Evolutionary conservation across 257 asterid species (phyloP).

Genomic region (Solanum acaule): DNA sequence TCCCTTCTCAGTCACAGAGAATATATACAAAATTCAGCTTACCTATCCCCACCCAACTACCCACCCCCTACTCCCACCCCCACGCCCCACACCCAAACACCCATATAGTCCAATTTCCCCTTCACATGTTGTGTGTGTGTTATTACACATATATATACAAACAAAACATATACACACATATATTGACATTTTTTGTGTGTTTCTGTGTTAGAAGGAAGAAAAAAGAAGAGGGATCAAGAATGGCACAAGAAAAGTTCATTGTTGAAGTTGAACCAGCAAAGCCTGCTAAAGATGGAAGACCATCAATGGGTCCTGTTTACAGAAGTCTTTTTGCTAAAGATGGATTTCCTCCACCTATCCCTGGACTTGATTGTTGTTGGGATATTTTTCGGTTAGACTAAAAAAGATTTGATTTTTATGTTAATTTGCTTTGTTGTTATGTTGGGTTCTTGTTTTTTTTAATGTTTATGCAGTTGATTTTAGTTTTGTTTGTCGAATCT

Average conservation of each 20-base stretch:
- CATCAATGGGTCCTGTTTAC: conserved; percentile 82
- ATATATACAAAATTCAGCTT: not conserved
- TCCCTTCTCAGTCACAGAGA: not conserved
- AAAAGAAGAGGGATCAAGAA: conserved; percentile 6
- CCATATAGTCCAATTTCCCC: not conserved
- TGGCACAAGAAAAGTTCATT: conserved; percentile 35
- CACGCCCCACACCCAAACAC: not conserved
- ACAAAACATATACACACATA: not conserved
- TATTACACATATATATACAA: not conserved
- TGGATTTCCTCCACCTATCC: conserved; percentile 63
- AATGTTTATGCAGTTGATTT: not conserved
- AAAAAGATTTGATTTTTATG: not conserved
- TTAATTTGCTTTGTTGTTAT: not conserved
- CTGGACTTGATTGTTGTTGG: conserved; percentile 81
- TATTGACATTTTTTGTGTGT: not conserved
- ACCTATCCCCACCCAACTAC: not conserved
- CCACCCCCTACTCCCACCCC: not conserved
- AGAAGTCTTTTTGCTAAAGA: conserved; percentile 65
- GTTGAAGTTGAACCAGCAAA: conserved; percentile 71
- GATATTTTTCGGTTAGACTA: conserved; percentile 76
- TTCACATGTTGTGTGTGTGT: not conserved
- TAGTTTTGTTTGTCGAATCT: not conserved
- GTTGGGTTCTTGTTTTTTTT: not conserved
- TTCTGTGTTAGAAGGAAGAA: not conserved
- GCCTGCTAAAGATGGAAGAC: conserved; percentile 60